Conservation (phyloP, 75 land plant species). For the Azolla pinnata region DNA sequence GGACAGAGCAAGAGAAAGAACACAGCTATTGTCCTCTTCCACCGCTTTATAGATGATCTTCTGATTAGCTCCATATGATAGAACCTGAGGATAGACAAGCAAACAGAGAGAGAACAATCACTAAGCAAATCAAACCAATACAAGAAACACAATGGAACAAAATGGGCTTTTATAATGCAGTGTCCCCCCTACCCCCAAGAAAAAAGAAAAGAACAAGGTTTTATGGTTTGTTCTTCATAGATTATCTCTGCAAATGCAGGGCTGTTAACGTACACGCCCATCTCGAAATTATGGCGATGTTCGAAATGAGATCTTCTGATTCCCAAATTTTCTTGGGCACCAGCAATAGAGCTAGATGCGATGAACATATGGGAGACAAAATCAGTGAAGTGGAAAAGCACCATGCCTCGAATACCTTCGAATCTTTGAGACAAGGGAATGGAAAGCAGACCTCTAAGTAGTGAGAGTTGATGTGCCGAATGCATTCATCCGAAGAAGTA, state of each 20-base stretch:
- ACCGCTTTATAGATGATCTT: background rate
- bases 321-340: too few relatives aligned
- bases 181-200: background rate
- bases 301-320: too few relatives aligned
- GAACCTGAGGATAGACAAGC: background rate
- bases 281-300: too few relatives aligned
- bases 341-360: background rate
- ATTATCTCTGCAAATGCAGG: background rate
- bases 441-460: conserved; percentile 32
- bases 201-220: background rate
- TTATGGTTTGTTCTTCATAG: background rate
- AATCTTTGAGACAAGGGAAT: background rate
- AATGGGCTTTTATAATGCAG: background rate
- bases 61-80: background rate
- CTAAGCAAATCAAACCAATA: background rate
- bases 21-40: background rate
- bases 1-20: background rate
- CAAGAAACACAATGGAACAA: background rate
- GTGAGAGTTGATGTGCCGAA: conserved; percentile 48
- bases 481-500: conserved; percentile 57
- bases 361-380: background rate
- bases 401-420: background rate
- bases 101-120: background rate
- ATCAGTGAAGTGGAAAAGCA: background rate
- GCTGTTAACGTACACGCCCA: background rate